Base-by-base conservation (phyloP, 2,329 filamentous ascomycete genomes). In the Aspergillus floridensis region DNA sequence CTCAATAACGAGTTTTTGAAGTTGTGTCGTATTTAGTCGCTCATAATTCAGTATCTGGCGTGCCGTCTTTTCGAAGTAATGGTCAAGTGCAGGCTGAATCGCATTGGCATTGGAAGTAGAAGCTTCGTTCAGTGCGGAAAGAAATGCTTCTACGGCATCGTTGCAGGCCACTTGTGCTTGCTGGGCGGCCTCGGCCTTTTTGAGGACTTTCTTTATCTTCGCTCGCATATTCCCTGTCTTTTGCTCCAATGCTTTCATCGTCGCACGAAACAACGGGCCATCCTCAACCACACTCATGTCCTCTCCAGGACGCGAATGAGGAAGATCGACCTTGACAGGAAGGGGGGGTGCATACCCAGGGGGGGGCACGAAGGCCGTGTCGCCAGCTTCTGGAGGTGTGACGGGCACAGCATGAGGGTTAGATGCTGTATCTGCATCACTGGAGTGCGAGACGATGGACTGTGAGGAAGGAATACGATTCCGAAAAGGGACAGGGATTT, bases 61-160 rank as follows among this genome's bases (percentile, higher is more conserved):
- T 3, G 93, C 93, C 66, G 96, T 98, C 70, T 93, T 96, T 76
- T 98, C 93, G 70, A 98, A 99, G 74, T 99, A 99, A 75, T 99
- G 93, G 63, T 99, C 95, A 60, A 99, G 84, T 4, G 93, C 95
- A 16, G 95, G 96, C 71, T 96, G 92, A n/a, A 99, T 93, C 0
- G 93, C 95, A 70, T 96, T 96, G 52, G 92, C 90, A 72, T 98
- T 98, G 12, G 93, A 96, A 0, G 86, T 87, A 1, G 93, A 92
- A 0, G 92, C 91, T 71, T 98, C 95, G 63, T 89, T 87, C 32
- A 99, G 80, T 4, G 93, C 89, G 14, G 93, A 90, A 72, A 96
- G 88, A 68, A 99, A 96, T 3, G 85, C 86, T 16, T 85, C 79
- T 66, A 96, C 88, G 5, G 93, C 88, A 56, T 96, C 91, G 72